phyloP scores from a whole-genome alignment of 768 basidiomycete genomes.

The Trametes punicea region DNA sequence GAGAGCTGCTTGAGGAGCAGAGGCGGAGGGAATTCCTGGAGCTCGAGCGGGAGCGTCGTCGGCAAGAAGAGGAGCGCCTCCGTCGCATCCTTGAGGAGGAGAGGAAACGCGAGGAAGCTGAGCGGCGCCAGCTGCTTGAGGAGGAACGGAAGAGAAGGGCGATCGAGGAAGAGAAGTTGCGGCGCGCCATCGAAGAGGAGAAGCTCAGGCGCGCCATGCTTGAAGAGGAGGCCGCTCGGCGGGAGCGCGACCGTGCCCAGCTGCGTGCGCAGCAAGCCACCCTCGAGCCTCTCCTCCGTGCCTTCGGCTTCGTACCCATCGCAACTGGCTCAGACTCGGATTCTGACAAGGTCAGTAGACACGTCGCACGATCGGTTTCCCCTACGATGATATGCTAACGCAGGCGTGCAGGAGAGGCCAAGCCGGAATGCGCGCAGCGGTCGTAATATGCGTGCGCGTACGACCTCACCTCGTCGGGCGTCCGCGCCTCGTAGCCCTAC shows the following conservation, averaged over 20 bases:
- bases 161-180: conserved; percentile 12
- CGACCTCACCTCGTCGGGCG: conserved; percentile 12
- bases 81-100: conserved; percentile 18
- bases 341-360: conserved; percentile 11
- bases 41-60: conserved; percentile 17
- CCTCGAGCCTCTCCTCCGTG: conserved; percentile 18
- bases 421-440: conserved; percentile 1
- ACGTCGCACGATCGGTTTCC: not conserved
- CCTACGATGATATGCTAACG: not conserved
- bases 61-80: conserved; percentile 23
- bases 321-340: conserved; percentile 4
- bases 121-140: conserved; percentile 17
- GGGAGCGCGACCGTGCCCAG: conserved; percentile 5
- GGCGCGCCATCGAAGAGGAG: conserved; percentile 16
- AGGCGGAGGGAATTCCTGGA: conserved; percentile 16
- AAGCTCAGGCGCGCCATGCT: conserved; percentile 10
- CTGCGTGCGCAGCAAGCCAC: conserved; percentile 9
- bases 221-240: conserved; percentile 14
- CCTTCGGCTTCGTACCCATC: conserved; percentile 11
- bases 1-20: conserved; percentile 23
- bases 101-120: conserved; percentile 17
- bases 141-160: conserved; percentile 15
- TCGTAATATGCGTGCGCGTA: conserved; percentile 9
- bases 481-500: conserved; percentile 8
- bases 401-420: not conserved